phyloP scores from a whole-genome alignment of 495 filamentous ascomycete species.

The Penicilliopsis zonata region DNA sequence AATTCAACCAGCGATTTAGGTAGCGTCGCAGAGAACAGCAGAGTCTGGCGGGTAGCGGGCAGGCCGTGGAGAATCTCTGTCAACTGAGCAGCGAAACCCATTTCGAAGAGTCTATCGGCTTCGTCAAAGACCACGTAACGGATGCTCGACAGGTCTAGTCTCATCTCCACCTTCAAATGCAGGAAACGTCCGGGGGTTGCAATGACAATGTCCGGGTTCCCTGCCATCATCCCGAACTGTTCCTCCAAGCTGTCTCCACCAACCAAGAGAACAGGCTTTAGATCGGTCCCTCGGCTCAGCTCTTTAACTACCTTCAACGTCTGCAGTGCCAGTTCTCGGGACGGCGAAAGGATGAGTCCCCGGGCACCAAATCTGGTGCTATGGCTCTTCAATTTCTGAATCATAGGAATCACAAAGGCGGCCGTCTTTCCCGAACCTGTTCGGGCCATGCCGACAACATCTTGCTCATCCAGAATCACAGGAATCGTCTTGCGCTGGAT shows the following conservation, averaged over 20 bases:
- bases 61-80: conserved; percentile 87
- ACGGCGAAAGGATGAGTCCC: conserved; percentile 80
- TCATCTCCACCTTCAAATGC: conserved; percentile 93
- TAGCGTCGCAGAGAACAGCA: conserved; percentile 89
- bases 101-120: conserved; percentile 92
- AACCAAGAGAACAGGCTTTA: conserved; percentile 78
- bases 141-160: conserved; percentile 72
- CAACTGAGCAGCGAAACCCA: conserved; percentile 91
- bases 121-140: conserved; percentile 94
- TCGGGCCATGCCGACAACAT: conserved; percentile 95
- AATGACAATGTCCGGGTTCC: conserved; percentile 92
- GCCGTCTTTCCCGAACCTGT: conserved; percentile 97
- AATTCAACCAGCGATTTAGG: conserved; percentile 93
- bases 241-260: conserved; percentile 95
- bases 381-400: conserved; percentile 85
- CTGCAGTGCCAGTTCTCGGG: conserved; percentile 85
- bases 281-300: conserved; percentile 76
- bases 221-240: conserved; percentile 84
- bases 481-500: conserved; percentile 97
- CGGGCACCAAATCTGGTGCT: conserved; percentile 73
- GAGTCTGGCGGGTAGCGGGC: conserved; percentile 71
- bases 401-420: conserved; percentile 96
- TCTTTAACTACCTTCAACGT: conserved; percentile 95
- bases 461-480: conserved; percentile 71
- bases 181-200: conserved; percentile 92